These are phyloP conservation scores for Phytophthora chlamydospora DNA, from an alignment of 352 stramenopile species.

Conservation along the genomic window DNA sequence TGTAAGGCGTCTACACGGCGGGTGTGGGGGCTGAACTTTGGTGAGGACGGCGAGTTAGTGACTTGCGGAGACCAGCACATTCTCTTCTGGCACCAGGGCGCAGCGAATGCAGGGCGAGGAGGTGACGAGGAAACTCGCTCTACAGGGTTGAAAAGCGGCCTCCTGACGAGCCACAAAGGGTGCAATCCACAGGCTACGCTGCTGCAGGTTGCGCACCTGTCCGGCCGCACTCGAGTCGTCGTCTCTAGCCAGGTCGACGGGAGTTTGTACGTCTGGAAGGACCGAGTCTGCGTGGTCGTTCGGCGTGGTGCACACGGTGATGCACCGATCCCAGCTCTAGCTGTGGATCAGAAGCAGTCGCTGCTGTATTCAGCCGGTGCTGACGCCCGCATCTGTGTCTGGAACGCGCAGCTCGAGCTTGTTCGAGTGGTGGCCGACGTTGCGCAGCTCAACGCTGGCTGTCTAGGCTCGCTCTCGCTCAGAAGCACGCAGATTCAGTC, in stretches of 20 bases:
- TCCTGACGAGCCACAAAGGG: slow-evolving; percentile 58
- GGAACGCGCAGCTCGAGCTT: slow-evolving; percentile 61
- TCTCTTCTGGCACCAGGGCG: slow-evolving; percentile 60
- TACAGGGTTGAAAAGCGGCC: slow-evolving; percentile 63
- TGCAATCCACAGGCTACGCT: slow-evolving; percentile 49
- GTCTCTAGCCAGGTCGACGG: slow-evolving; percentile 73
- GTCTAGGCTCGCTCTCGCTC: slow-evolving; percentile 15
- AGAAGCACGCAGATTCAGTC: slow-evolving; percentile 58
- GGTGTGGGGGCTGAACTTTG: slow-evolving; percentile 66
- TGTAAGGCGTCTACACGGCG: slow-evolving; percentile 74
- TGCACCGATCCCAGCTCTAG: slow-evolving; percentile 51
- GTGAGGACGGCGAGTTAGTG: slow-evolving; percentile 58
- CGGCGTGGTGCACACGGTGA: slow-evolving; percentile 48
- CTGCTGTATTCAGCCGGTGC: slow-evolving; percentile 66
- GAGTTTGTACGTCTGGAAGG: slow-evolving; percentile 81
- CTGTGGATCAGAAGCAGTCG: slow-evolving; percentile 52
- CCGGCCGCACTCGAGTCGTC: slow-evolving; percentile 49
- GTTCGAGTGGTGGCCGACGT: slow-evolving; percentile 46
- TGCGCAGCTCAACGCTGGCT: slow-evolving; percentile 30
- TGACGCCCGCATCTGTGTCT: slow-evolving; percentile 64
- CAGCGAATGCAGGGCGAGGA: slow-evolving; percentile 5
- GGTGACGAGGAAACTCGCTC: slow-evolving; percentile 25
- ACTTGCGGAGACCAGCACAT: slow-evolving; percentile 73
- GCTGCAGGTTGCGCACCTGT: slow-evolving; percentile 41
- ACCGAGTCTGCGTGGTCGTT: slow-evolving; percentile 59